Percentiles rank a stretch among this genome's conserved stretches.
Evolutionary conservation across 768 basidiomycete genomes (phyloP).

Genomic region (Phaeotremella fagi): DNA sequence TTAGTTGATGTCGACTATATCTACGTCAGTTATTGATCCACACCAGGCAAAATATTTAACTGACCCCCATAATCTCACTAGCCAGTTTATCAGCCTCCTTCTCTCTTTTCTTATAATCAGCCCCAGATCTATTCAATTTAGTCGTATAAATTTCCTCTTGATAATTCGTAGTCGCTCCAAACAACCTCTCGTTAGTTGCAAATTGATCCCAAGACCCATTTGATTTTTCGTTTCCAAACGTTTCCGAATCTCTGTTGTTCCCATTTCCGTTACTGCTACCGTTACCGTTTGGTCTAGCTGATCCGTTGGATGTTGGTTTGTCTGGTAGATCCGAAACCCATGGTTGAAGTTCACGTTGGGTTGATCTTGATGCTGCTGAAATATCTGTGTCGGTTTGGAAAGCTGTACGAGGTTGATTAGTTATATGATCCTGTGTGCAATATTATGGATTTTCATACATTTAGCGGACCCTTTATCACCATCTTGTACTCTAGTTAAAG

Average conservation of each 20-base stretch:
- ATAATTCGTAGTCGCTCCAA: slow-evolving; percentile 85
- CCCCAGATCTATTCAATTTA: slow-evolving; percentile 73
- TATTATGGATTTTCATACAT: slow-evolving; percentile 12
- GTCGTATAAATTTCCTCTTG: slow-evolving; percentile 95
- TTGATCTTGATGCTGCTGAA: slow-evolving; percentile 9
- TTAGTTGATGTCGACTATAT: slow-evolving; percentile 55
- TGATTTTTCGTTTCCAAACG: slow-evolving; percentile 26
- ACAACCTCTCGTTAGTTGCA: slow-evolving; percentile 55
- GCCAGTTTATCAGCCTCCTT: slow-evolving; percentile 81
- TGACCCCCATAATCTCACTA: slow-evolving; percentile 80
- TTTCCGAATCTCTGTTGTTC: slow-evolving; percentile 29
- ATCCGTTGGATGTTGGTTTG: slow-evolving; percentile 7
- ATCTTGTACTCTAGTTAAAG: slow-evolving; percentile 25
- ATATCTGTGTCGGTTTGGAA: slow-evolving; percentile 44
- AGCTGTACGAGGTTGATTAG: slow-evolving; percentile 9
- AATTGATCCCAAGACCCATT: slow-evolving; percentile 43
- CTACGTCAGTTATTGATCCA: background rate
- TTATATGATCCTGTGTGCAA: too few species aligned
- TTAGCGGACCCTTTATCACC: slow-evolving; percentile 15
- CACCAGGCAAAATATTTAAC: slow-evolving; percentile 37
- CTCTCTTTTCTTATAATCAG: slow-evolving; percentile 85
- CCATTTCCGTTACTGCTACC: slow-evolving; percentile 10
- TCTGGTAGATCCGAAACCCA: slow-evolving; percentile 26
- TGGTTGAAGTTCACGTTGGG: slow-evolving; percentile 38
- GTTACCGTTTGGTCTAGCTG: background rate